These are phyloP conservation scores for Goffeauzyma gilvescens DNA, from an alignment of 768 basidiomycete species.

Conservation along the genomic window DNA sequence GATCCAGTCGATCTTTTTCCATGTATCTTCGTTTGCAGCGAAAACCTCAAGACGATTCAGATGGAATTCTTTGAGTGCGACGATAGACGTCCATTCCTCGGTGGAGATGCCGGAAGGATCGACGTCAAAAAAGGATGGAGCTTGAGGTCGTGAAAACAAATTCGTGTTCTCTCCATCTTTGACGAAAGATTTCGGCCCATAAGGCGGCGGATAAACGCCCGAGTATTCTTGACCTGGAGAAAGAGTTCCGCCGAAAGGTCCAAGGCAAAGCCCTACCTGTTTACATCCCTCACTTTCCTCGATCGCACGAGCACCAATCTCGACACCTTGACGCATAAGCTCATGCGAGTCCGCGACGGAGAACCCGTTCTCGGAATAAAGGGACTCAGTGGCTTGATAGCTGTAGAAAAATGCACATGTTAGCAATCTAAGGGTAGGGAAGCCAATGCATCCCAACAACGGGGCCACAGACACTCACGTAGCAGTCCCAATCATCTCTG, in stretches of 20 bases:
- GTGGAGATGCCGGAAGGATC: too few species aligned
- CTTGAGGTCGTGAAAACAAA: neutral
- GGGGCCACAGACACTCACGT: slow-evolving; percentile 39
- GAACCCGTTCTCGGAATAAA: slow-evolving; percentile 5
- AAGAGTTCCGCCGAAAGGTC: slow-evolving; percentile 54
- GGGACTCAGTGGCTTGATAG: slow-evolving; percentile 43
- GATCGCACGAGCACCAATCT: slow-evolving; percentile 10
- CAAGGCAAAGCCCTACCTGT: slow-evolving; percentile 49
- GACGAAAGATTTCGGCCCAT: slow-evolving; percentile 37
- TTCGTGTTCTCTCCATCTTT: slow-evolving; percentile 4
- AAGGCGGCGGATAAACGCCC: slow-evolving; percentile 58
- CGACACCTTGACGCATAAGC: slow-evolving; percentile 11
- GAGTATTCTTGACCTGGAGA: slow-evolving; percentile 47
- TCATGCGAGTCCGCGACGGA: neutral
- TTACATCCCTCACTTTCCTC: neutral
- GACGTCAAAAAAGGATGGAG: neutral
- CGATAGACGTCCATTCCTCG: too few species aligned
- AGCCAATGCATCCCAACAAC: too few species aligned
- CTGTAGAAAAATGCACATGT: too few species aligned
- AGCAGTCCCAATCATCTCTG: slow-evolving; percentile 46
- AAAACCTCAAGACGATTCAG: slow-evolving; percentile 43
- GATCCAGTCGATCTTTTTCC: slow-evolving; percentile 44
- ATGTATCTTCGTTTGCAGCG: slow-evolving; percentile 36
- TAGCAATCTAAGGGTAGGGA: too few species aligned
- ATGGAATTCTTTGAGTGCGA: slow-evolving; percentile 47